Base-by-base conservation (phyloP, 352 stramenopile species). In the Phytophthora uliginosa region DNA sequence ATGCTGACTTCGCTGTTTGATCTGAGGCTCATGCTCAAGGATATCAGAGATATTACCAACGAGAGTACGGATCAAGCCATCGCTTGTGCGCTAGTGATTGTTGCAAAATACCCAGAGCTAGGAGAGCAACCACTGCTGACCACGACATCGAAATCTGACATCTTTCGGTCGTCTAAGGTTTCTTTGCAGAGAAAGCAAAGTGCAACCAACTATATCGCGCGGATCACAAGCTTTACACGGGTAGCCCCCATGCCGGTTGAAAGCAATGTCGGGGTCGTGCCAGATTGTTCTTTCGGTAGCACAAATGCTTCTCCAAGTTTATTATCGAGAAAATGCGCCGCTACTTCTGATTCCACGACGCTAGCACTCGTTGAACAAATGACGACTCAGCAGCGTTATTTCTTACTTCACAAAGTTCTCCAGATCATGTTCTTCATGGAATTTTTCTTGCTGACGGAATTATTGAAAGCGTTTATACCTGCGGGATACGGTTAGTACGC, bases 341-440 rank as follows among this genome's bases (percentile, higher is more conserved):
- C 18, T 50, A 17, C 42, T 22, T 31, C 47, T 26, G 47, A 53
- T 28, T 7, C 20, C 47, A 53, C 47, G 20, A 26, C 47, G 20
- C 5, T 53, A 17, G 20, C 47, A 17, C 47, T 53, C 9, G 47
- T 62, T 26, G 58, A 66, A 4, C 31, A 51, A 8, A 62, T 66
- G 24, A 55, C 55, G 9, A 7, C 40, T 42, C 53, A 33, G 6
- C 66, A 76, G 18, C 61, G 66, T 0, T 40, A 51, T 13, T 3
- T 66, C 9, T 56, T 79, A 1, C 40, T 75, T 12, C 62, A 63
- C 36, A 69, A 66, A 34, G 36, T 63, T 52, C 76, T 82, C 4
- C 55, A 72, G 24, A 60, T 81, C 18, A 51, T 85, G 34, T 76
- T 75, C 56, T 51, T 79, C 18, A 74, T 53, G 7, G 75, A 85